phyloP scores from a whole-genome alignment of 2,329 filamentous ascomycete species.

The Penicillium sp. region DNA sequence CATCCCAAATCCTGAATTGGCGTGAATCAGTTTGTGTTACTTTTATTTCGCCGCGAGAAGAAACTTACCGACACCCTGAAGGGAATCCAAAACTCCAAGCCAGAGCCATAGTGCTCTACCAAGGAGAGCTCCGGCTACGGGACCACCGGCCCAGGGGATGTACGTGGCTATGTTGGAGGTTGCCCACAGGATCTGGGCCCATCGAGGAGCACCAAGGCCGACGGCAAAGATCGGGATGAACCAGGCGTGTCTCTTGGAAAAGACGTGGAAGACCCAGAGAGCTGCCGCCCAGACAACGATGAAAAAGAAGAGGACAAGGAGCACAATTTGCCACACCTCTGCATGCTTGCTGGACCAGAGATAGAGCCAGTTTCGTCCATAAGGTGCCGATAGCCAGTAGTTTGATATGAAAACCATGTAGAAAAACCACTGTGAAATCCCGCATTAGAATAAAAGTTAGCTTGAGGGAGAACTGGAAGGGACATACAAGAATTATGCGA shows the following conservation, averaged over 20 bases:
- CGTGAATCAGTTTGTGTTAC: not conserved
- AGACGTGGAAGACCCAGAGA: slow-evolving; percentile 51
- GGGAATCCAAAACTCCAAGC: slow-evolving; percentile 64
- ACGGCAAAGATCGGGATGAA: slow-evolving; percentile 68
- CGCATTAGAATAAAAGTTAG: slow-evolving; percentile 35
- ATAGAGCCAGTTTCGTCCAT: slow-evolving; percentile 67
- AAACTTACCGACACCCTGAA: slow-evolving; percentile 58
- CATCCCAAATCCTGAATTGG: slow-evolving; percentile 58
- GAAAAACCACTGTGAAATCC: slow-evolving; percentile 64
- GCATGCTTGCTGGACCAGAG: slow-evolving; percentile 62
- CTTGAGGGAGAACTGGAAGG: not conserved
- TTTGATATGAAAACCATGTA: slow-evolving; percentile 52
- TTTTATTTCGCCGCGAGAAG: not conserved
- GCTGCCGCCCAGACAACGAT: slow-evolving; percentile 57
- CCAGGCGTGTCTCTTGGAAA: slow-evolving; percentile 64
- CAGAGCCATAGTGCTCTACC: slow-evolving; percentile 65
- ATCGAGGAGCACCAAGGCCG: slow-evolving; percentile 64
- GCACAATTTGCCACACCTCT: slow-evolving; percentile 56
- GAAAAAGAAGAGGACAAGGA: slow-evolving; percentile 52
- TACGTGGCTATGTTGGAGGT: slow-evolving; percentile 61
- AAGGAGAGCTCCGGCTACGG: slow-evolving; percentile 53
- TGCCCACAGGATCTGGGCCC: slow-evolving; percentile 68
- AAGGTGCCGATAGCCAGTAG: slow-evolving; percentile 66
- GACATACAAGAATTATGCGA: slow-evolving; percentile 56
- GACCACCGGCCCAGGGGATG: slow-evolving; percentile 59